phyloP scores from a whole-genome alignment of 805 yeast genomes.

The Maudiozyma turicensis region DNA sequence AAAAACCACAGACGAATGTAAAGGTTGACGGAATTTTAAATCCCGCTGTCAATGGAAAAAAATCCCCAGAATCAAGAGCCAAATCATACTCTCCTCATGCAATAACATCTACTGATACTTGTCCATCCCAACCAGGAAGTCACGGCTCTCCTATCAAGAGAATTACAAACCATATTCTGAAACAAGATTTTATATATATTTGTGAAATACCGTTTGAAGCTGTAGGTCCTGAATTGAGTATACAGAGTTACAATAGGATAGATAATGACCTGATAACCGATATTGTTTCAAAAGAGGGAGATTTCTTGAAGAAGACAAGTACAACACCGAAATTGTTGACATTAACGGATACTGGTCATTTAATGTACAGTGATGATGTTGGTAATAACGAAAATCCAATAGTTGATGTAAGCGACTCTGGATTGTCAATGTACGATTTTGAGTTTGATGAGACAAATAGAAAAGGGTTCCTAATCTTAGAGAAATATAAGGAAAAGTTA shows the following conservation, averaged over 20 bases:
- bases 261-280: slow-evolving; percentile 20
- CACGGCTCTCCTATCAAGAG: too few species aligned
- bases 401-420: slow-evolving; percentile 31
- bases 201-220: slow-evolving; percentile 19
- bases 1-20: too few species aligned
- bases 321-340: slow-evolving; percentile 12
- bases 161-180: slow-evolving; percentile 8
- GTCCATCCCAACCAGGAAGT: too few species aligned
- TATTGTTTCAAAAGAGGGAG: slow-evolving; percentile 12
- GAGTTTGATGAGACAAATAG: slow-evolving; percentile 54
- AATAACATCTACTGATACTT: too few species aligned
- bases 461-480: slow-evolving; percentile 57
- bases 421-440: slow-evolving; percentile 70
- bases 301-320: slow-evolving; percentile 5
- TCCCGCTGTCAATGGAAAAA: too few species aligned
- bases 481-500: slow-evolving; percentile 46
- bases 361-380: slow-evolving; percentile 9
- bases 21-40: too few species aligned
- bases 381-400: slow-evolving; percentile 5
- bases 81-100: too few species aligned
- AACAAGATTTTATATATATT: slow-evolving; percentile 21
- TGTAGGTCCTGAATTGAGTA: slow-evolving; percentile 20
- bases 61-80: too few species aligned
- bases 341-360: slow-evolving; percentile 14
- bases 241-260: slow-evolving; percentile 16